Evolutionary conservation across 768 basidiomycete species (phyloP).

Genomic region (Arthromyces matolae): DNA sequence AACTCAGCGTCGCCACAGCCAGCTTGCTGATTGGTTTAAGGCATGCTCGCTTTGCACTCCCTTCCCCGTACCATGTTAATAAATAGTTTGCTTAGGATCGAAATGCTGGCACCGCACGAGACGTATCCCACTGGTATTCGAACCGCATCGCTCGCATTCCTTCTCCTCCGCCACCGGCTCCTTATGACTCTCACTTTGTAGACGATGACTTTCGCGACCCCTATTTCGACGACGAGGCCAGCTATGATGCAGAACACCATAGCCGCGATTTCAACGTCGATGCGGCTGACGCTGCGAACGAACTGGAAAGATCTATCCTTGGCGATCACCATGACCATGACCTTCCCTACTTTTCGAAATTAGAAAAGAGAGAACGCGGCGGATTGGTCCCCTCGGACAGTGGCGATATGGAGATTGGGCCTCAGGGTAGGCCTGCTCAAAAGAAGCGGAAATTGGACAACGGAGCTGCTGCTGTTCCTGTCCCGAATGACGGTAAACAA

Average conservation of each 20-base stretch:
- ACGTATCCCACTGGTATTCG: slow-evolving; percentile 58
- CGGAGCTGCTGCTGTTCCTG: slow-evolving; percentile 28
- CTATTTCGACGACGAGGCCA: slow-evolving; percentile 20
- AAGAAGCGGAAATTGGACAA: slow-evolving; percentile 66
- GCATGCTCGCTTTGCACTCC: slow-evolving; percentile 44
- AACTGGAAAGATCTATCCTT: slow-evolving; percentile 54
- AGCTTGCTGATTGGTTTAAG: slow-evolving; percentile 73
- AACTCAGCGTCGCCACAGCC: slow-evolving; percentile 68
- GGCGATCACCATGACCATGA: slow-evolving; percentile 28
- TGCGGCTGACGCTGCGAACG: slow-evolving; percentile 55
- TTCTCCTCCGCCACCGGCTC: slow-evolving; percentile 28
- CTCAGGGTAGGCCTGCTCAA: slow-evolving; percentile 32
- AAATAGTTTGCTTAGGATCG: slow-evolving; percentile 50
- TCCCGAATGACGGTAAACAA: slow-evolving; percentile 26
- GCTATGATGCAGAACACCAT: slow-evolving; percentile 23
- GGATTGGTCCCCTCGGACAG: slow-evolving; percentile 57
- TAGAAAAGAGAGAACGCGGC: slow-evolving; percentile 42
- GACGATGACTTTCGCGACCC: slow-evolving; percentile 28
- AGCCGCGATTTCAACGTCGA: slow-evolving; percentile 31
- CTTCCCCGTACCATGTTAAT: neutral
- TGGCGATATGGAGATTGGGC: slow-evolving; percentile 49
- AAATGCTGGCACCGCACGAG: slow-evolving; percentile 58
- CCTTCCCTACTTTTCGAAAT: slow-evolving; percentile 24
- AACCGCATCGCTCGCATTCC: slow-evolving; percentile 45
- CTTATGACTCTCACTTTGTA: slow-evolving; percentile 15